Evolutionary conservation across 2,329 filamentous ascomycete species (phyloP).

Genomic region (Fusarium piperis): DNA sequence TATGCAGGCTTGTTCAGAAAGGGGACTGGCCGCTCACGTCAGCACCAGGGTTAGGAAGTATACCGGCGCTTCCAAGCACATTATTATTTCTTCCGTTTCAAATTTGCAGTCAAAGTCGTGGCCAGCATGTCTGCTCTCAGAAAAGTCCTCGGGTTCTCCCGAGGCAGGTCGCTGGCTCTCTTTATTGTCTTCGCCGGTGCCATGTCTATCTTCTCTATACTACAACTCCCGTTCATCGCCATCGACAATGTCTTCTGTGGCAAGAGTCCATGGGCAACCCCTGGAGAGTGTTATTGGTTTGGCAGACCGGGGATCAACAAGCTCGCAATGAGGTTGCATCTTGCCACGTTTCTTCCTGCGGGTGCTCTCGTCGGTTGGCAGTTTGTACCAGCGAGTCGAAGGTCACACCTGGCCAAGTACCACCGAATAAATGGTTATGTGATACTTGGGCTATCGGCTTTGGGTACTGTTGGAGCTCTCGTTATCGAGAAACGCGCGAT

Average conservation of each 20-base stretch:
- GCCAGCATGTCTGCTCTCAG: background rate
- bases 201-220: conserved; percentile 5
- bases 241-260: conserved; percentile 18
- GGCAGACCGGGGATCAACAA: conserved; percentile 7
- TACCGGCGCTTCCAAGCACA: background rate
- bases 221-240: conserved; percentile 3
- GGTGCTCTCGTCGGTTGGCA: conserved; percentile 17
- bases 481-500: conserved; percentile 12
- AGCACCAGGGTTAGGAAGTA: background rate
- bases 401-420: background rate
- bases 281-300: conserved; percentile 13
- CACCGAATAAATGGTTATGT: conserved; percentile 13
- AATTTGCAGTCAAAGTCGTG: background rate
- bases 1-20: no score
- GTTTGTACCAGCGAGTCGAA: conserved; percentile 6
- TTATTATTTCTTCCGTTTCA: background rate
- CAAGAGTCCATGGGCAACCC: background rate
- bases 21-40: background rate
- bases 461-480: conserved; percentile 1
- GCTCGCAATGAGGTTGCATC: conserved; percentile 2
- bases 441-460: background rate
- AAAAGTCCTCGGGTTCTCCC: conserved; percentile 2
- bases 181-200: background rate
- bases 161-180: background rate
- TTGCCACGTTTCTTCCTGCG: conserved; percentile 5